Conservation (phyloP, 2,329 filamentous ascomycete species). For the Stagonosporopsis rhizophila region DNA sequence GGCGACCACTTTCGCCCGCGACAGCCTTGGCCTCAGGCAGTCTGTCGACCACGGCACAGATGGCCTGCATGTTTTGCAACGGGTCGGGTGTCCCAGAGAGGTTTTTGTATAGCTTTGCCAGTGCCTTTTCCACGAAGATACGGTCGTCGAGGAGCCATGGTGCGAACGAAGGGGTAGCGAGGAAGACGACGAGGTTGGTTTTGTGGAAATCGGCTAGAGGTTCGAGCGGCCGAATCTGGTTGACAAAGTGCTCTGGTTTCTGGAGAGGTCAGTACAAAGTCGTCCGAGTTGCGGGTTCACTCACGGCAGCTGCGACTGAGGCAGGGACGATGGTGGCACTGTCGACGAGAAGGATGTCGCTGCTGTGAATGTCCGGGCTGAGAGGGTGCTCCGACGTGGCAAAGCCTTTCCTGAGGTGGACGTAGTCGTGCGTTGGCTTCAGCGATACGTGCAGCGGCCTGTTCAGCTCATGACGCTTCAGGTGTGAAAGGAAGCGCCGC, state of each 20-base stretch:
- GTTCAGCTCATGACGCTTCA: too few relatives aligned
- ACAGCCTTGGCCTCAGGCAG: slow-evolving; percentile 34
- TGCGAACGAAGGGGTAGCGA: slow-evolving; percentile 45
- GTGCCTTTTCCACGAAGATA: slow-evolving; percentile 36
- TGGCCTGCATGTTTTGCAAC: slow-evolving; percentile 22
- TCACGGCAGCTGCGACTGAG: slow-evolving; percentile 32
- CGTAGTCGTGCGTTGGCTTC: background rate
- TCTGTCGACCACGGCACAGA: slow-evolving; percentile 49
- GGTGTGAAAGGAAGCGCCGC: slow-evolving; percentile 1
- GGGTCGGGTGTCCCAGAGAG: background rate
- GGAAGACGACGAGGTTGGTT: slow-evolving; percentile 37
- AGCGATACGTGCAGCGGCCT: background rate
- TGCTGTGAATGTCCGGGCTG: background rate
- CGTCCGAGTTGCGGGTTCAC: background rate
- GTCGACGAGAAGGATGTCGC: slow-evolving; percentile 6
- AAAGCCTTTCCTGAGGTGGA: background rate
- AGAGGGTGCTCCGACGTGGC: background rate
- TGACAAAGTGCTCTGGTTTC: slow-evolving; percentile 33
- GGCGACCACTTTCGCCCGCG: background rate
- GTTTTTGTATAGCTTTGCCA: slow-evolving; percentile 28
- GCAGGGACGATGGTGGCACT: slow-evolving; percentile 41
- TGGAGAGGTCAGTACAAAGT: slow-evolving; percentile 18
- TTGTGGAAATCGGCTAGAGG: background rate
- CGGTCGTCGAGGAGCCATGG: slow-evolving; percentile 38
- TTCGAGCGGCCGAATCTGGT: slow-evolving; percentile 31